Evolutionary conservation across 75 land plant genomes (phyloP).

Genomic region (Pinus albicaulis): DNA sequence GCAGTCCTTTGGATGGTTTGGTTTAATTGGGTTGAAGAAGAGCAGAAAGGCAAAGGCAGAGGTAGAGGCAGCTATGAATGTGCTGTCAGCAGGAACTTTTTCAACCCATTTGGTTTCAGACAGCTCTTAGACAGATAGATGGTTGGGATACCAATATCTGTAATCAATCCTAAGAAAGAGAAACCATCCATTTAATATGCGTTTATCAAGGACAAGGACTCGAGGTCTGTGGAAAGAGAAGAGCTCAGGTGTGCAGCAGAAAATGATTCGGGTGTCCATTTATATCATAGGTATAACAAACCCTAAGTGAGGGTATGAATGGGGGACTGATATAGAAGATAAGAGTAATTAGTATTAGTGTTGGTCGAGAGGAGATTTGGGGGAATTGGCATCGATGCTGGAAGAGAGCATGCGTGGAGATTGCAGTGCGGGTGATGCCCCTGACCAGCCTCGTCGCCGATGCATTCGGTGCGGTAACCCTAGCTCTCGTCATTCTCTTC

Average conservation of each 20-base stretch:
- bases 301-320: not conserved
- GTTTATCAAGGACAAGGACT: not conserved
- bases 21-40: not conserved
- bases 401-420: slow-evolving; percentile 82
- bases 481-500: slow-evolving; percentile 59
- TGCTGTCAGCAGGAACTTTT: slow-evolving; percentile 1
- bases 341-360: no score
- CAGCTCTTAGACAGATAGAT: slow-evolving; percentile 7
- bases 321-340: not conserved
- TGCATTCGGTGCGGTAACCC: slow-evolving; percentile 87
- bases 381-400: slow-evolving; percentile 50
- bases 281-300: not conserved
- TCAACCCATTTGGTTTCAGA: slow-evolving; percentile 1
- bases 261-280: not conserved
- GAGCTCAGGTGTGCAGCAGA: not conserved
- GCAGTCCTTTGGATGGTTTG: not conserved
- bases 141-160: slow-evolving; percentile 2
- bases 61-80: slow-evolving; percentile 5
- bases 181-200: slow-evolving; percentile 2
- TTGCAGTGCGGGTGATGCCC: slow-evolving; percentile 89
- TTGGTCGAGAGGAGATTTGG: slow-evolving; percentile 5
- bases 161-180: not conserved
- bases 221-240: not conserved
- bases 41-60: not conserved
- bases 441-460: slow-evolving; percentile 80